These are phyloP conservation scores for Rhodotorula babjevae DNA, from an alignment of 768 basidiomycete species.

Conservation along the genomic window DNA sequence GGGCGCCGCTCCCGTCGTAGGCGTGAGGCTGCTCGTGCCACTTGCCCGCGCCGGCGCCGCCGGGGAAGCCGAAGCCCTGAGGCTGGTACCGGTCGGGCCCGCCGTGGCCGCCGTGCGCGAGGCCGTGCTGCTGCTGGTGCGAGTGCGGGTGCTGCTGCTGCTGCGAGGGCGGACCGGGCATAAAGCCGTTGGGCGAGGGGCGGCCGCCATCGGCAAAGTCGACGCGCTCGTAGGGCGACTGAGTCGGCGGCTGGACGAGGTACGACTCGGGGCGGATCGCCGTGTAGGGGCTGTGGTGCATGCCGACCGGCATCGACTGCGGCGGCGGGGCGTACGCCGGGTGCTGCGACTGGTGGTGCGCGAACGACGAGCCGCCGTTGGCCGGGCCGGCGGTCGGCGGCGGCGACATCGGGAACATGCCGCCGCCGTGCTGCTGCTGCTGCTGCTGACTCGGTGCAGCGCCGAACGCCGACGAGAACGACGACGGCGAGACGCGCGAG, in stretches of 20 bases:
- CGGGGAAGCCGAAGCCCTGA: neutral
- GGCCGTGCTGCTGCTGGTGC: neutral
- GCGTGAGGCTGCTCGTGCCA: constrained; percentile 4
- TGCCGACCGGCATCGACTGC: neutral
- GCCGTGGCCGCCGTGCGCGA: neutral
- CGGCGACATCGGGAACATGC: constrained; percentile 28
- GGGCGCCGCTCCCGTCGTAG: neutral
- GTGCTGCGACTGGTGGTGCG: constrained; percentile 6
- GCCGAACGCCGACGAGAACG: constrained; percentile 13
- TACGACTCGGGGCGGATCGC: constrained; percentile 30
- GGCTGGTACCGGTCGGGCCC: neutral
- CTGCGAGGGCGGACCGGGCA: too few relatives aligned
- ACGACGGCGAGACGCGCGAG: constrained; percentile 25
- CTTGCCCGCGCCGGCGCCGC: neutral
- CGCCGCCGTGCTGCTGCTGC: neutral
- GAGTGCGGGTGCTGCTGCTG: neutral
- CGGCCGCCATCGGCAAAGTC: constrained; percentile 35
- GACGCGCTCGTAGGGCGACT: constrained; percentile 36
- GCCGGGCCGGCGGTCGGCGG: constrained; percentile 23
- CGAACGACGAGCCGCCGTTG: constrained; percentile 5
- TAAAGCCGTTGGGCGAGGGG: neutral
- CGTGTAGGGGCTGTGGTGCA: constrained; percentile 23
- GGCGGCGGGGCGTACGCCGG: constrained; percentile 9
- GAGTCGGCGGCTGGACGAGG: constrained; percentile 21
- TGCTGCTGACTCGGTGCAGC: neutral